Evolutionary conservation across 2,329 filamentous ascomycete genomes (phyloP).

Genomic region (Pyrenochaeta sp.): DNA sequence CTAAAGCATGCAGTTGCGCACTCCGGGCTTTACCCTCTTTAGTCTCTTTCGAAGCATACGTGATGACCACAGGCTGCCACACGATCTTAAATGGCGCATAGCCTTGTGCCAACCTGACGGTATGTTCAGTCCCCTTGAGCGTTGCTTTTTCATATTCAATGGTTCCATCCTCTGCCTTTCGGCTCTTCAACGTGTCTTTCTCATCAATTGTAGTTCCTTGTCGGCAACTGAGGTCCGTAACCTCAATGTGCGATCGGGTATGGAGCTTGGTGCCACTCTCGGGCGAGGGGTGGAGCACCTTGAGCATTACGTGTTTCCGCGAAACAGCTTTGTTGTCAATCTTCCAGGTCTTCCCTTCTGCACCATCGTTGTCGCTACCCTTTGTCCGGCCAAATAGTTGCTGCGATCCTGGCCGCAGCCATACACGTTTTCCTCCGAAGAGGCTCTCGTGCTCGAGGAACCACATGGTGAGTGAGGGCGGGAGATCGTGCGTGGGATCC

Average conservation of each 20-base stretch:
- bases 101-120: conserved; percentile 76
- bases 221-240: conserved; percentile 82
- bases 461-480: conserved; percentile 55
- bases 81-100: conserved; percentile 71
- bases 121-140: conserved; percentile 57
- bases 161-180: conserved; percentile 52
- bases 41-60: conserved; percentile 77
- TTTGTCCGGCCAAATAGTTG: conserved; percentile 86
- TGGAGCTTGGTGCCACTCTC: conserved; percentile 72
- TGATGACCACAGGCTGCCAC: conserved; percentile 83
- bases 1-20: conserved; percentile 77
- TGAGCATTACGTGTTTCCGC: conserved; percentile 83
- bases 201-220: conserved; percentile 82
- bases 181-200: conserved; percentile 68
- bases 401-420: conserved; percentile 84
- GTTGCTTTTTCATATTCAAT: conserved; percentile 33
- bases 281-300: conserved; percentile 69
- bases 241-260: conserved; percentile 71
- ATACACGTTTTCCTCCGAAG: conserved; percentile 71
- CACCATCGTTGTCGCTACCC: conserved; percentile 59
- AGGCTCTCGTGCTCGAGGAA: conserved; percentile 63
- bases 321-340: conserved; percentile 86
- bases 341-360: conserved; percentile 51
- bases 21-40: conserved; percentile 59
- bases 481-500: background rate